phyloP scores from a whole-genome alignment of 2,329 filamentous ascomycete genomes.

The Erysiphe pulchra region DNA sequence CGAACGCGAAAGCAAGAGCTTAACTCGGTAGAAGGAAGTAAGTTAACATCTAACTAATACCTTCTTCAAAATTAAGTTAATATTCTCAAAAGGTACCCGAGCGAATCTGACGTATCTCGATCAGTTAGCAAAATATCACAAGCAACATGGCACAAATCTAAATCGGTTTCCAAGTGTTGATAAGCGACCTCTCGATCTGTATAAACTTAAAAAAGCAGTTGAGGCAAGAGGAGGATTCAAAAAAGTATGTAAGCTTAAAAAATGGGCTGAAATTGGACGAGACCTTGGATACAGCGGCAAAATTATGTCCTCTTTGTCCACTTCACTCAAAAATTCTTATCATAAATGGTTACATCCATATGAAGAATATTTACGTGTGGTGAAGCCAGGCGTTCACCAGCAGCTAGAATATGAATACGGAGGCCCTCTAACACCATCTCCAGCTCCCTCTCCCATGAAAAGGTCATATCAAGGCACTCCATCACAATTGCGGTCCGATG shows the following conservation, averaged over 20 bases:
- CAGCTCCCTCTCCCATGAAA: slow-evolving; percentile 50
- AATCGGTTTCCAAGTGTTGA: slow-evolving; percentile 91
- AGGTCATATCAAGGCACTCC: slow-evolving; percentile 33
- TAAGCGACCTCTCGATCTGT: slow-evolving; percentile 87
- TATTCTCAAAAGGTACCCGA: slow-evolving; percentile 35
- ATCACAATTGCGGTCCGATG: slow-evolving; percentile 32
- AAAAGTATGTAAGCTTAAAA: slow-evolving; percentile 88
- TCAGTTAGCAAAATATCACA: slow-evolving; percentile 86
- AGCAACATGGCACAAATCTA: slow-evolving; percentile 80
- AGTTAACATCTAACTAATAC: slow-evolving; percentile 14
- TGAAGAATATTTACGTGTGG: slow-evolving; percentile 74
- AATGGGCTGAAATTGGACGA: slow-evolving; percentile 95
- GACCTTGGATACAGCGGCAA: slow-evolving; percentile 96
- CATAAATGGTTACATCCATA: slow-evolving; percentile 93
- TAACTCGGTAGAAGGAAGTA: slow-evolving; percentile 95
- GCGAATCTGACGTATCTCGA: slow-evolving; percentile 92
- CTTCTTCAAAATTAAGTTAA: slow-evolving; percentile 2
- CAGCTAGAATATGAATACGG: slow-evolving; percentile 84
- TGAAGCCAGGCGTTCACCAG: slow-evolving; percentile 89
- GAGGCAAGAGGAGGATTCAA: slow-evolving; percentile 88
- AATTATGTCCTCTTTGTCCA: slow-evolving; percentile 97
- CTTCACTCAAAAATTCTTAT: slow-evolving; percentile 93
- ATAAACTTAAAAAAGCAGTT: slow-evolving; percentile 88
- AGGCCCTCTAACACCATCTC: slow-evolving; percentile 62
- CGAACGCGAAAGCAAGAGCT: slow-evolving; percentile 86